A percentile compares a stretch with the other conserved stretches of the same genome.
These are phyloP conservation scores for Spergularia azorica DNA, from an alignment of 179 eudicot genomes.

Conservation along the genomic window DNA sequence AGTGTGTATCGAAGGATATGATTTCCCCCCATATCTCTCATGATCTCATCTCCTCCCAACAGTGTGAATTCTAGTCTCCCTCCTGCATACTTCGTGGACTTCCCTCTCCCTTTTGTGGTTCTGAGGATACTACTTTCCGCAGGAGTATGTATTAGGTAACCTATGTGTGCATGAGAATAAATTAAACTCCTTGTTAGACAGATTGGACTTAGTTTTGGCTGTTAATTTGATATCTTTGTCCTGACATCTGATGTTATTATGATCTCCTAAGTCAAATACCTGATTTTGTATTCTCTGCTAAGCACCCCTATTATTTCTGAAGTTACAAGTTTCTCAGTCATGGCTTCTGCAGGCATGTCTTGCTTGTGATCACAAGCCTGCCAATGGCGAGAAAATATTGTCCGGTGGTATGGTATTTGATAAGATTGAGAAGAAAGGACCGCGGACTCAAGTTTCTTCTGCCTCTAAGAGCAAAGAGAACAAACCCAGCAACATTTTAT, in stretches of 20 bases:
- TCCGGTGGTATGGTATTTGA: background rate
- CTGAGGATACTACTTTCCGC: background rate
- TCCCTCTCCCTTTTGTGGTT: background rate
- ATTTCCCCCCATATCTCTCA: no score
- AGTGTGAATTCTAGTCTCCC: background rate
- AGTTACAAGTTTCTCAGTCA: background rate
- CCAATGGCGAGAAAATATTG: background rate
- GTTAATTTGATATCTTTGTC: background rate
- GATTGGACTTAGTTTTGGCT: background rate
- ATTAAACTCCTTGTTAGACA: background rate
- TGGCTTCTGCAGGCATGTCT: conserved; percentile 21
- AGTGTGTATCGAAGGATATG: no score
- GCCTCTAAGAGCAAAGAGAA: conserved; percentile 1
- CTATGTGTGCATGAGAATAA: no score
- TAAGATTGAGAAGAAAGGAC: no score
- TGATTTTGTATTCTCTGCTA: background rate
- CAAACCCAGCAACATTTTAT: background rate
- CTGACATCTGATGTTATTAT: background rate
- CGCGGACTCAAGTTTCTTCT: no score
- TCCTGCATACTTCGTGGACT: background rate
- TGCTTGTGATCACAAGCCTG: conserved; percentile 13
- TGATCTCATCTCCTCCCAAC: no score
- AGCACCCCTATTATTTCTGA: background rate
- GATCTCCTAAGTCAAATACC: background rate
- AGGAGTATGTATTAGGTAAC: no score